phyloP scores from a whole-genome alignment of 139 green algal species.

The Asterochloris sp. region DNA sequence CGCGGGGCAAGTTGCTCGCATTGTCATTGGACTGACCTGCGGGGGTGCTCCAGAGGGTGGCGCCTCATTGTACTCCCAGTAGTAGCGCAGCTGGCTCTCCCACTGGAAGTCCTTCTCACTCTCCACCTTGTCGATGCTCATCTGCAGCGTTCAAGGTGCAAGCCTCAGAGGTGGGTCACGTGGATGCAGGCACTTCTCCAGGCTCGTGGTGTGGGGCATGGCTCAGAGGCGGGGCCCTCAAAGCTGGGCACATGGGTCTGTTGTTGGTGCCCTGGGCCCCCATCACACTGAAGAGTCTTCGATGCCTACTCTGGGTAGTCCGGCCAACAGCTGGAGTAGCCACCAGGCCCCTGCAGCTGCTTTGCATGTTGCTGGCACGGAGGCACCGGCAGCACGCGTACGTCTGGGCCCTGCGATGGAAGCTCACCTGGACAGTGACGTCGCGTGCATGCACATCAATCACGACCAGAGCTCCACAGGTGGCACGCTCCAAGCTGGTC shows the following conservation, averaged over 20 bases:
- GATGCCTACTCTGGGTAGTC: too few species aligned
- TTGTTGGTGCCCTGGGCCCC: too few species aligned
- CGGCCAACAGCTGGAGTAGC: too few species aligned
- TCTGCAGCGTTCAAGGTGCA: conserved; percentile 13
- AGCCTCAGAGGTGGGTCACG: too few species aligned
- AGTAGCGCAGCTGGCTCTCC: conserved; percentile 85
- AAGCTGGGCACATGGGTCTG: too few species aligned
- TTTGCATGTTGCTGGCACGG: background rate
- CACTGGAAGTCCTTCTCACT: conserved; percentile 75
- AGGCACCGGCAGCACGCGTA: background rate
- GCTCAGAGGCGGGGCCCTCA: too few species aligned
- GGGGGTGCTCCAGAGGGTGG: conserved; percentile 54
- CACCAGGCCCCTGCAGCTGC: too few species aligned
- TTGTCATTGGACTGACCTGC: conserved; percentile 25
- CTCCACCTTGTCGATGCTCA: conserved; percentile 61
- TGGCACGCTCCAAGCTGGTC: conserved; percentile 45
- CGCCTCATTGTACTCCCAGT: conserved; percentile 74
- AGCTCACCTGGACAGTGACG: conserved; percentile 48
- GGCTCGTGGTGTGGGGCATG: too few species aligned
- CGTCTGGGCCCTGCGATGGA: background rate
- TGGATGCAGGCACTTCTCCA: too few species aligned
- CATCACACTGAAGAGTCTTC: too few species aligned
- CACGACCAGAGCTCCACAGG: conserved; percentile 72
- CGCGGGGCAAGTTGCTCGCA: too few species aligned
- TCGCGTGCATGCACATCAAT: conserved; percentile 86